Evolutionary conservation across 139 green algal species (phyloP), one percentile per base, ranked within the genome.

Genomic region (Chlorella sp.): DNA sequence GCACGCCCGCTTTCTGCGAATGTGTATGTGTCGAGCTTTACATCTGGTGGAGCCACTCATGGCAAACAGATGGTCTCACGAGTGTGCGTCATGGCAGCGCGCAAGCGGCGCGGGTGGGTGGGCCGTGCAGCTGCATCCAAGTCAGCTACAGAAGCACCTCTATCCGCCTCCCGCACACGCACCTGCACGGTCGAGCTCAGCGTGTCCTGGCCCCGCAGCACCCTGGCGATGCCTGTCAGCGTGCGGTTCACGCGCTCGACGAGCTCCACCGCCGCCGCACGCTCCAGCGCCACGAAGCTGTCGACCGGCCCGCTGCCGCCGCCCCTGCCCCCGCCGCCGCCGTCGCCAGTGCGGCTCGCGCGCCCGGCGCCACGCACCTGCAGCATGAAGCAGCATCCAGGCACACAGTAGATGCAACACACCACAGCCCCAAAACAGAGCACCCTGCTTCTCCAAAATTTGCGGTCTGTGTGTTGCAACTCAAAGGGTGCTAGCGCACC

Each of bases 261-360:
- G 31, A 91, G 61, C 34, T n/a, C n/a, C 5, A 70, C 67, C 2
- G 75, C 82, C 50, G 79, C 51, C 3, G 30, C 35, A 22, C 76
- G 63, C 77, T 94, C 84, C 70, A 90, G 70, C n/a, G 50, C 70
- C 5, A 91, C 73, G 69, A 92, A 91, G n/a, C 74, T 75, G 2
- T 87, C 81, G 33, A 91, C 34, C n/a, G 86, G 79, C 20, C 69
- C 35, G 36, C 70, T 64, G 35, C 22, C 27, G 20, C 27, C 24
- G 14, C 22, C 55, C 42, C 17, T n/a, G n/a, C 74, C 68, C 23
- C 20, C 2, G 69, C 64, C 69, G 2, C 30, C 1, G 24, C 63
- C 66, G 55, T 35, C 49, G 67, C 67, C 36, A n/a, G 31, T 29
- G 6, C 22, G 35, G 26, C 6, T 31, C 55, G 24, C 55, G n/a